Evolutionary conservation across 495 filamentous ascomycete genomes (phyloP).

Genomic region (Pyronema domesticum): DNA sequence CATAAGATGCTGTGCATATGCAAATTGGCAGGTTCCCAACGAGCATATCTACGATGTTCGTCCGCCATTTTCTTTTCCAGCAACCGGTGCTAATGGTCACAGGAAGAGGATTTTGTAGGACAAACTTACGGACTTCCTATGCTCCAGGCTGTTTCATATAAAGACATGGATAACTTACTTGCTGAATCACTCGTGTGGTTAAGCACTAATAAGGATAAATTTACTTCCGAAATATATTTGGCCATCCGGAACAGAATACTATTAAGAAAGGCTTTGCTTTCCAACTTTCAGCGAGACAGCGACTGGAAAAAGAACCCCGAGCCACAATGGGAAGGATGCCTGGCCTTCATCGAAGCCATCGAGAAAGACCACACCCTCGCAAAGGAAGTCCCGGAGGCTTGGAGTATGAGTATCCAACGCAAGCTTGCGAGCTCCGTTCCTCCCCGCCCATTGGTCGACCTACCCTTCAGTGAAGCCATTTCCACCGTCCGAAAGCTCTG

Average conservation of each 20-base stretch:
- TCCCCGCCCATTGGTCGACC: slow-evolving; percentile 70
- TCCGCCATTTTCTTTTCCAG: slow-evolving; percentile 9
- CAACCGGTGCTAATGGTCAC: slow-evolving; percentile 19
- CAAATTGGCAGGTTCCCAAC: slow-evolving; percentile 50
- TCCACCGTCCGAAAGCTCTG: slow-evolving; percentile 51
- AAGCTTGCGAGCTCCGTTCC: slow-evolving; percentile 81
- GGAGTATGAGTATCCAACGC: slow-evolving; percentile 79
- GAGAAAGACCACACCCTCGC: slow-evolving; percentile 42
- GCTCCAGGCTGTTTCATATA: slow-evolving; percentile 41
- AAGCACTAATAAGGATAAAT: slow-evolving; percentile 27
- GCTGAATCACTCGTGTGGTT: slow-evolving; percentile 41
- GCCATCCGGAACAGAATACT: slow-evolving; percentile 46
- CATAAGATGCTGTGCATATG: slow-evolving; percentile 65
- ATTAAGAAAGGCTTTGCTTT: slow-evolving; percentile 46
- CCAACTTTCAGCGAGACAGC: slow-evolving; percentile 32
- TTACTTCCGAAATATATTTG: slow-evolving; percentile 34
- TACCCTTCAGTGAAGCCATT: slow-evolving; percentile 53
- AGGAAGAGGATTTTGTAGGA: slow-evolving; percentile 94
- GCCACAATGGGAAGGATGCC: slow-evolving; percentile 29
- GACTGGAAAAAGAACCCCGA: slow-evolving; percentile 28
- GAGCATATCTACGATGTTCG: slow-evolving; percentile 79
- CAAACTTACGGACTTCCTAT: slow-evolving; percentile 71
- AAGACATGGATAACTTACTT: slow-evolving; percentile 41
- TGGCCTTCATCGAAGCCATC: slow-evolving; percentile 33
- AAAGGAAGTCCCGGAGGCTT: slow-evolving; percentile 51